Conservation (phyloP, 2,329 filamentous ascomycete species). For the Nemania serpens region DNA sequence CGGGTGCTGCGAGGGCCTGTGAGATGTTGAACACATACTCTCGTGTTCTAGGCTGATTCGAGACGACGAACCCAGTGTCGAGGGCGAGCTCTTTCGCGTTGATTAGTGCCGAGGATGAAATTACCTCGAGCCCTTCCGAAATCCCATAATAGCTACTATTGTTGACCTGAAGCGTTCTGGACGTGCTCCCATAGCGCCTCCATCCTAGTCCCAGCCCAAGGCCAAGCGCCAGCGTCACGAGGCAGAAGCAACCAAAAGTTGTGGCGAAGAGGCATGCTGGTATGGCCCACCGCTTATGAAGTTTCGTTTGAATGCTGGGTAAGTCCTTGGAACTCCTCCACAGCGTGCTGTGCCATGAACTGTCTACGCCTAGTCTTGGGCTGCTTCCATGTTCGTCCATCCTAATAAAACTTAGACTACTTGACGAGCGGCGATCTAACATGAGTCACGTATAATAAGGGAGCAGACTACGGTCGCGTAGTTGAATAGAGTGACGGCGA, state of each 20-base stretch:
- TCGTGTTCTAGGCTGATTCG: conserved; percentile 27
- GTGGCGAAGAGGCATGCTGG: conserved; percentile 32
- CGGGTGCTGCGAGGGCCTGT: conserved; percentile 41
- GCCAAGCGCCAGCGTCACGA: conserved; percentile 30
- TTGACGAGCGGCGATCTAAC: conserved; percentile 32
- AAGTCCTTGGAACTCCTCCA: conserved; percentile 27
- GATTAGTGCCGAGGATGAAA: conserved; percentile 34
- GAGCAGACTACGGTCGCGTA: neutral
- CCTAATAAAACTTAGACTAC: conserved; percentile 32
- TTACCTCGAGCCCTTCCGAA: conserved; percentile 30
- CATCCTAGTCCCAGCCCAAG: conserved; percentile 34
- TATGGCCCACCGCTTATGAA: conserved; percentile 23
- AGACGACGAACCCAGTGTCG: conserved; percentile 33
- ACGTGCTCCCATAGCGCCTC: conserved; percentile 17
- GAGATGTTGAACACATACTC: conserved; percentile 44
- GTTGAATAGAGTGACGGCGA: neutral
- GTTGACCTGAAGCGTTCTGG: conserved; percentile 11
- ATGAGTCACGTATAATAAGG: conserved; percentile 19
- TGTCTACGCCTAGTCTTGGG: conserved; percentile 3
- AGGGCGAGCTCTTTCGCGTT: conserved; percentile 40
- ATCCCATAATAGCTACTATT: conserved; percentile 33
- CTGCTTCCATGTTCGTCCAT: conserved; percentile 27
- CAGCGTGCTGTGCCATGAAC: conserved; percentile 17
- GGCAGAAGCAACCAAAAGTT: conserved; percentile 28
- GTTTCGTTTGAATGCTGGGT: conserved; percentile 13